Conservation (phyloP, 108 stramenopile genomes). For the Aurantiochytrium sp. region DNA sequence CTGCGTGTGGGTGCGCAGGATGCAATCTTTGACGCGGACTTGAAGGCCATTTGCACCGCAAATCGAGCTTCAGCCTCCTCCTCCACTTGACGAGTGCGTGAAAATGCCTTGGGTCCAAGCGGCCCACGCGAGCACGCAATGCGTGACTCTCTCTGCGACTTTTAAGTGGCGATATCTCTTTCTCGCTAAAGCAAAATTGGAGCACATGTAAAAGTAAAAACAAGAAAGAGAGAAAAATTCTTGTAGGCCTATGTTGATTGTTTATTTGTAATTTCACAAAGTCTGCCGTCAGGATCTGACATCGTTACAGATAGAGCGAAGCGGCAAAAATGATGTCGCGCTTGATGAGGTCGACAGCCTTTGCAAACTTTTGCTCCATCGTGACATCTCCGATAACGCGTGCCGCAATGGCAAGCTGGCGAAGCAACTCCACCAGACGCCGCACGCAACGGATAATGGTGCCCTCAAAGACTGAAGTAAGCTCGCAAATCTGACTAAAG, state of each 20-base stretch:
- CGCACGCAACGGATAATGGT: constrained; percentile 88
- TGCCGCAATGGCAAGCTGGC: constrained; percentile 82
- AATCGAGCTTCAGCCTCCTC: background rate
- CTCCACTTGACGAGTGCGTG: no score
- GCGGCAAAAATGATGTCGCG: constrained; percentile 97
- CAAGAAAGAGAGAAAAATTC: no score
- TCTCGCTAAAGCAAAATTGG: no score
- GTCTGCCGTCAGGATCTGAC: no score
- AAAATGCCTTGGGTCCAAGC: no score
- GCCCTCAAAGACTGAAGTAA: constrained; percentile 92
- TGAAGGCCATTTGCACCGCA: background rate
- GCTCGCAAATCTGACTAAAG: constrained; percentile 87
- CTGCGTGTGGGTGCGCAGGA: background rate
- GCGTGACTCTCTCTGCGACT: no score
- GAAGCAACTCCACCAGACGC: constrained; percentile 90
- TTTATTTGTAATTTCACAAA: no score
- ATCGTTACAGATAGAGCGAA: constrained; percentile 69
- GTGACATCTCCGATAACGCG: constrained; percentile 87
- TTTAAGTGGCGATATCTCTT: no score
- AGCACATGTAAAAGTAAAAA: no score
- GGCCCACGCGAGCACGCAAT: no score
- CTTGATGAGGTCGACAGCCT: constrained; percentile 80
- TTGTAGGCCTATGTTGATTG: no score
- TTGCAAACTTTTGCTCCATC: constrained; percentile 81
- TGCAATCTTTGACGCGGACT: background rate